phyloP scores from a whole-genome alignment of 495 filamentous ascomycete genomes.

The Polyplosphaeria fusca region DNA sequence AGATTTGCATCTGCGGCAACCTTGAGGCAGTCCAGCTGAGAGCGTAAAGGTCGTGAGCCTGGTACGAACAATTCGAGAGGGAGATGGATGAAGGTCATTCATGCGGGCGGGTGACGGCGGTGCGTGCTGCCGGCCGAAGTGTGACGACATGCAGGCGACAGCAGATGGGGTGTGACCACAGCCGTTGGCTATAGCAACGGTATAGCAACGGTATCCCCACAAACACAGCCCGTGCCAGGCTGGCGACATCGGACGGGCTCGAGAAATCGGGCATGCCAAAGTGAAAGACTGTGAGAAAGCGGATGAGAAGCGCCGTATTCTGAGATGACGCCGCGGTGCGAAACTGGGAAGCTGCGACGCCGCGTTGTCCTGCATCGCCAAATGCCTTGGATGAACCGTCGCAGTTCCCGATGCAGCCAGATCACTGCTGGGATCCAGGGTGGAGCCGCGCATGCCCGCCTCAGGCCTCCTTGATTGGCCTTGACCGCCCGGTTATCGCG shows the following conservation, averaged over 20 bases:
- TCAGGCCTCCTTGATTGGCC: conserved; percentile 13
- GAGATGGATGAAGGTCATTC: background rate
- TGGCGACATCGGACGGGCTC: background rate
- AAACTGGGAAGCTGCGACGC: background rate
- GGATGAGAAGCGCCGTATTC: background rate
- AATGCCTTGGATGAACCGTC: conserved; percentile 16
- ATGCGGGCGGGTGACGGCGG: conserved; percentile 1
- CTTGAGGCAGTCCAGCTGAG: background rate
- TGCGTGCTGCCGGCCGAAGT: conserved; percentile 8
- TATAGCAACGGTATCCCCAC: conserved; percentile 11
- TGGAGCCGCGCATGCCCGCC: conserved; percentile 6
- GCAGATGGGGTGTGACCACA: background rate
- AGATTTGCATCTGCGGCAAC: background rate
- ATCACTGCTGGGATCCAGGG: conserved; percentile 14
- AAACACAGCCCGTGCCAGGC: background rate
- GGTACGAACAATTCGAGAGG: background rate
- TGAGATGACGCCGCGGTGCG: background rate
- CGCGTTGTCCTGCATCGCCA: background rate
- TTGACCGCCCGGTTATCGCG: background rate
- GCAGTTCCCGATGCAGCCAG: conserved; percentile 14
- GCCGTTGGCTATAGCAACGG: no score
- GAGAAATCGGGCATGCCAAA: background rate
- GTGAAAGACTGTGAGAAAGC: background rate
- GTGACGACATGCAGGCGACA: conserved; percentile 8
- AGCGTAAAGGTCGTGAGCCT: background rate